These are phyloP conservation scores for Penicillium subrubescens DNA, from an alignment of 495 filamentous ascomycete genomes.

Conservation along the genomic window DNA sequence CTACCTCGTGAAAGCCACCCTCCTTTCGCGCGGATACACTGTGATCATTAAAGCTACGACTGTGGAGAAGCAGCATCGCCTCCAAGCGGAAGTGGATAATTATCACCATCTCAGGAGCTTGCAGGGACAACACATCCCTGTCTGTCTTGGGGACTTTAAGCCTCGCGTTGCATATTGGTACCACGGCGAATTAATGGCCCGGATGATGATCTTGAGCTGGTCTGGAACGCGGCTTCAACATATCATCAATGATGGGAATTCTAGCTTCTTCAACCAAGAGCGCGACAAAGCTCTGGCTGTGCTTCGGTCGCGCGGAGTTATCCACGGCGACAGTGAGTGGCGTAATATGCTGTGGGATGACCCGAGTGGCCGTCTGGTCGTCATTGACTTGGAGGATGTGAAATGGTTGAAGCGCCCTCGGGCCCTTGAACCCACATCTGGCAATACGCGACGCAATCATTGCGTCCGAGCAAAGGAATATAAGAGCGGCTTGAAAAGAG, in stretches of 20 bases:
- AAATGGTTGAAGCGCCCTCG: constrained; percentile 17
- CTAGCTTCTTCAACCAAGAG: constrained; percentile 20
- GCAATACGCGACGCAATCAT: constrained; percentile 12
- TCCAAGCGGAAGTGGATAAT: constrained; percentile 29
- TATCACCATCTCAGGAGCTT: constrained; percentile 24
- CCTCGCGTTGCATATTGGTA: constrained; percentile 30
- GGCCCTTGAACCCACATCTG: neutral
- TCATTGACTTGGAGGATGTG: constrained; percentile 28
- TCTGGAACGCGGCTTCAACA: constrained; percentile 27
- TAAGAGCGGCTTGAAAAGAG: neutral
- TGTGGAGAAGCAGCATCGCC: constrained; percentile 24
- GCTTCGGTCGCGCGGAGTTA: constrained; percentile 15
- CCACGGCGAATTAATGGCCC: constrained; percentile 26
- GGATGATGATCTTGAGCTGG: constrained; percentile 32
- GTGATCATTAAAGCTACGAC: constrained; percentile 33
- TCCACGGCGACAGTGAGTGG: constrained; percentile 22
- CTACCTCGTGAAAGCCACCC: constrained; percentile 34
- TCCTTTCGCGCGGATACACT: constrained; percentile 32
- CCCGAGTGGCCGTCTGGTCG: constrained; percentile 9
- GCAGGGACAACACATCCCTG: constrained; percentile 25
- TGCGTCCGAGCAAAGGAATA: neutral
- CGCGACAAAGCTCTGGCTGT: constrained; percentile 14
- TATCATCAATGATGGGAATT: constrained; percentile 23
- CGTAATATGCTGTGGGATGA: constrained; percentile 9
- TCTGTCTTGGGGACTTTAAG: constrained; percentile 27